Base-by-base conservation (phyloP, 306 rosid genomes). In the Boehmeria nivea region DNA sequence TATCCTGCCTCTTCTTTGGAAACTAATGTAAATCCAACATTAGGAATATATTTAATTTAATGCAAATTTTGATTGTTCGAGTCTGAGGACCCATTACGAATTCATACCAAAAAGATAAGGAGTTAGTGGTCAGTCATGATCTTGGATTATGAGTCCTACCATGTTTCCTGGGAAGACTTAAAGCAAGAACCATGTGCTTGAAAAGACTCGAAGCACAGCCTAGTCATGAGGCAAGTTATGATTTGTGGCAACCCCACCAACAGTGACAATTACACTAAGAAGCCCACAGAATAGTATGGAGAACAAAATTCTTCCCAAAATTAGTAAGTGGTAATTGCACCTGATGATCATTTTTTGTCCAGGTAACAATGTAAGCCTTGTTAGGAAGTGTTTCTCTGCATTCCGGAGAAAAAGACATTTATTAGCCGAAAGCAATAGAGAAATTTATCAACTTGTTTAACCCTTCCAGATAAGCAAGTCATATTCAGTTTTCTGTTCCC, bases 151-250 rank as follows among this genome's bases (percentile, higher is more conserved):
- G 57, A 54, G 43, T 53, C 28, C 33, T 57, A 63, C 13, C 42
- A 28, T 57, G 61, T 45, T 33, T 58, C 59, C 15, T 12, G 49
- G 38, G 50, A 46, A 34, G 63, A 54, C 59, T 46, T 51, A 53
- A 67, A 68, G 69, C 61, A 25, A 44, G 43, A 43, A 39, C 68
- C 68, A 48, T 54, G 73, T 65, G 54, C 63, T 60, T 70, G 70
- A 51, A 70, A 75, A 65, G 54, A 70, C 44, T 43, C 23, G 57
- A 45, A 69, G 63, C 51, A 52, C n/a, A n/a, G n/a, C n/a, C n/a
- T n/a, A n/a, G n/a, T 22, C 72, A 50, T 22, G 24, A 63, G 46
- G 57, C 54, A 44, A 47, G 48, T 16, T 48, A 28, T 33, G 40
- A 50, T 36, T 24, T 43, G 6, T 63, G 50, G 28, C 9, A 50